Evolutionary conservation across 768 basidiomycete genomes (phyloP).

Genomic region (Mrakia frigida): DNA sequence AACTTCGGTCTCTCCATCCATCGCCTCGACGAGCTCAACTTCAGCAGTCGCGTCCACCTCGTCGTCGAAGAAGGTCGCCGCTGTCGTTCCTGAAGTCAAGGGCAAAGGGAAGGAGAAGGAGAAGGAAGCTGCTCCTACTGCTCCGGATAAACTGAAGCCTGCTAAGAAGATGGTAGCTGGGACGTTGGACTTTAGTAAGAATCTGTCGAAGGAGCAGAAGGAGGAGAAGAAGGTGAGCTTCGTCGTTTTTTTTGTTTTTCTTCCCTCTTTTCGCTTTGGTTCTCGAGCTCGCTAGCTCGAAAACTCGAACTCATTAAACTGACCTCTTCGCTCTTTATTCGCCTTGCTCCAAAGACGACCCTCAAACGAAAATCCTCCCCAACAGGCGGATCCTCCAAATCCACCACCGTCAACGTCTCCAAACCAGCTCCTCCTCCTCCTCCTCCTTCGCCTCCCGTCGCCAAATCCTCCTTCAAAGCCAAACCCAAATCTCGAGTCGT

Average conservation of each 20-base stretch:
- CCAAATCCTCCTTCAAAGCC: neutral
- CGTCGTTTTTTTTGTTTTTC: neutral
- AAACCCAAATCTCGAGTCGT: neutral
- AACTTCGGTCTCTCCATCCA: neutral
- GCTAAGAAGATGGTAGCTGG: neutral
- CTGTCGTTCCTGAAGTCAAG: neutral
- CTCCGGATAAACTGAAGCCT: neutral
- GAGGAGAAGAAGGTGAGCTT: neutral
- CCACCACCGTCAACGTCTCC: neutral
- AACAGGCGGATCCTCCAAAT: neutral
- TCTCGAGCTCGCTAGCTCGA: no score
- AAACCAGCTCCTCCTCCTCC: neutral
- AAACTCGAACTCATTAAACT: neutral
- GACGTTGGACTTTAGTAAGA: conserved; percentile 2
- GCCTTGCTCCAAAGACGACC: neutral
- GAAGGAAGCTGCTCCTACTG: neutral
- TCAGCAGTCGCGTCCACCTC: neutral
- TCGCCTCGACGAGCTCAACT: neutral
- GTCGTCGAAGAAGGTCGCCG: neutral
- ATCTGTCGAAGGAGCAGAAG: conserved; percentile 14
- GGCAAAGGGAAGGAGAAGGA: neutral
- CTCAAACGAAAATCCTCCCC: conserved; percentile 12
- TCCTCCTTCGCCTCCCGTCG: neutral
- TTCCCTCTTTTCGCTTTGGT: neutral
- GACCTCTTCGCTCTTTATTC: neutral